phyloP scores from a whole-genome alignment of 1,139 yeast genomes.

The Taphrina communis region DNA sequence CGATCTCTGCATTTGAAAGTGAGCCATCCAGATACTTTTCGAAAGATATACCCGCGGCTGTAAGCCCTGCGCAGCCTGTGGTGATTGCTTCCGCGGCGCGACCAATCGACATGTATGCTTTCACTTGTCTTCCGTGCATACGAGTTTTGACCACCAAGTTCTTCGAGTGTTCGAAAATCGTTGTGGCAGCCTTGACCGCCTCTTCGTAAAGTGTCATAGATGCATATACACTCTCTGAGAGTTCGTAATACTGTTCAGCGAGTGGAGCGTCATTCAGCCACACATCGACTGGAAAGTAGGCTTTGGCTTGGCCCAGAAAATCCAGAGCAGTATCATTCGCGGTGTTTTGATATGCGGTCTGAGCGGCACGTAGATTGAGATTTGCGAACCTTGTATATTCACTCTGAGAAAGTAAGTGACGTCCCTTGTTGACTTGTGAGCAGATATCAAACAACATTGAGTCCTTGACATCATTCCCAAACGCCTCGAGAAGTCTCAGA shows the following conservation, averaged over 20 bases:
- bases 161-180: constrained; percentile 9
- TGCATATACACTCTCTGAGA: constrained; percentile 22
- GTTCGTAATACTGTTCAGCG: constrained; percentile 17
- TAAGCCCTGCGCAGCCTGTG: constrained; percentile 13
- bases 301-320: constrained; percentile 9
- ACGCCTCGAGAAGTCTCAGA: constrained; percentile 7
- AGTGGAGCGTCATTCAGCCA: constrained; percentile 15
- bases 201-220: constrained; percentile 26
- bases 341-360: constrained; percentile 29
- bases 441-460: constrained; percentile 36
- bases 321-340: constrained; percentile 23
- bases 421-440: constrained; percentile 32
- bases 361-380: constrained; percentile 35
- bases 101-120: constrained; percentile 10
- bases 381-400: constrained; percentile 13
- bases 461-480: constrained; percentile 4
- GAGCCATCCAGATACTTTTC: constrained; percentile 15
- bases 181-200: constrained; percentile 8
- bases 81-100: constrained; percentile 13
- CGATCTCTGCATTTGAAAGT: constrained; percentile 1
- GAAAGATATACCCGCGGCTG: constrained; percentile 19
- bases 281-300: constrained; percentile 8
- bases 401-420: neutral
- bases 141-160: constrained; percentile 10
- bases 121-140: constrained; percentile 21